Evolutionary conservation across 2,329 filamentous ascomycete species (phyloP).

Genomic region (Byssoonygena ceratinophila): DNA sequence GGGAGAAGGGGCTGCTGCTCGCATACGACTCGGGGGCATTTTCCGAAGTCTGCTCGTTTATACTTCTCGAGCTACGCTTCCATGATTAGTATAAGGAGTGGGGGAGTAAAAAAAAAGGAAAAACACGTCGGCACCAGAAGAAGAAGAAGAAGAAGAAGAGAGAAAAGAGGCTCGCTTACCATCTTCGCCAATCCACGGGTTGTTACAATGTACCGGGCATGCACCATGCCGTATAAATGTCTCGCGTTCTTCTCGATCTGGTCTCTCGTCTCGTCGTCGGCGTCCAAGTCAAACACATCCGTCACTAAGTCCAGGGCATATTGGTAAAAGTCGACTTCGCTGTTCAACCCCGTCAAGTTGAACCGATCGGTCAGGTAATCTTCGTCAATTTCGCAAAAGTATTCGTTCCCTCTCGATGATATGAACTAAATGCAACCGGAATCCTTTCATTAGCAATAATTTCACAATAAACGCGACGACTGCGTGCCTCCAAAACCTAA

Average conservation of each 20-base stretch:
- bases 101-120: neutral
- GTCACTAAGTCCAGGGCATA: constrained; percentile 96
- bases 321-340: constrained; percentile 97
- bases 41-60: constrained; percentile 95
- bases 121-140: neutral
- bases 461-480: neutral
- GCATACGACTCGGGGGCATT: constrained; percentile 93
- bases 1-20: constrained; percentile 85
- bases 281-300: constrained; percentile 96
- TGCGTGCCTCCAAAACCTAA: too few relatives aligned
- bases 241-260: constrained; percentile 95
- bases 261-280: constrained; percentile 96
- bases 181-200: constrained; percentile 90
- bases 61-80: constrained; percentile 86
- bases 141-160: too few relatives aligned
- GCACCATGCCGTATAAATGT: constrained; percentile 90
- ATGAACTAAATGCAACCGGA: constrained; percentile 59
- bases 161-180: too few relatives aligned
- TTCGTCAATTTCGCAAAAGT: constrained; percentile 99
- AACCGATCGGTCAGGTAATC: constrained; percentile 97
- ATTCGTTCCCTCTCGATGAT: constrained; percentile 93
- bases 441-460: neutral
- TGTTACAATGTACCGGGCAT: constrained; percentile 93
- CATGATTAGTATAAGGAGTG: neutral
- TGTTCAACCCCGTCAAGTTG: constrained; percentile 93